Evolutionary conservation across 108 stramenopile genomes (phyloP).

Genomic region (Skeletonema potamos): DNA sequence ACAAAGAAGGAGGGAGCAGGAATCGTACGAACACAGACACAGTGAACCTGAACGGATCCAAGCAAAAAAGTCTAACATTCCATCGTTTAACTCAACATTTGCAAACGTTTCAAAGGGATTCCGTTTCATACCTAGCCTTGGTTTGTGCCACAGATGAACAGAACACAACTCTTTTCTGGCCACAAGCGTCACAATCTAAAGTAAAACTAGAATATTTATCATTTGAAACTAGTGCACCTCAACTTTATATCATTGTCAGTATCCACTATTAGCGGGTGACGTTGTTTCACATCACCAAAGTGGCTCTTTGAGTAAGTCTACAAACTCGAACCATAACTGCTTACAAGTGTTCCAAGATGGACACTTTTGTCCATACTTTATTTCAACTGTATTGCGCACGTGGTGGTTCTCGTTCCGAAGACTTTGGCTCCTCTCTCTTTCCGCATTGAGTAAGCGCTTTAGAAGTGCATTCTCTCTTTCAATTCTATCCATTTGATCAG

Average conservation of each 20-base stretch:
- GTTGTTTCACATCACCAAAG: not conserved
- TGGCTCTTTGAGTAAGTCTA: not conserved
- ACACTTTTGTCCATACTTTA: not conserved
- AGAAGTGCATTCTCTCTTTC: constrained; percentile 27
- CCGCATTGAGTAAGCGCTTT: constrained; percentile 20
- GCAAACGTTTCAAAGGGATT: too few species aligned
- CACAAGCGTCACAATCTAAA: too few species aligned
- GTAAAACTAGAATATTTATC: too few species aligned
- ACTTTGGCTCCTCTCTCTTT: constrained; percentile 18
- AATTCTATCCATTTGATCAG: constrained; percentile 22
- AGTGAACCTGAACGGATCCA: too few species aligned
- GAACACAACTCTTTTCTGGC: too few species aligned
- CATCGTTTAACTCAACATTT: too few species aligned
- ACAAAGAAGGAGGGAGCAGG: not conserved
- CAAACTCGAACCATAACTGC: not conserved
- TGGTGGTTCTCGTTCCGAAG: constrained; percentile 9
- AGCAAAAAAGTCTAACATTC: too few species aligned
- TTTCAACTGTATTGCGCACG: constrained; percentile 3
- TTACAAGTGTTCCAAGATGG: not conserved
- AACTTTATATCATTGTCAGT: not conserved
- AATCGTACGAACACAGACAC: not conserved
- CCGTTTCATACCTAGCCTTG: too few species aligned
- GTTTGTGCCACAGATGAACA: too few species aligned
- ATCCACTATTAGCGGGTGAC: too few species aligned
- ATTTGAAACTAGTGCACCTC: too few species aligned